Conservation (phyloP, 163 green algal species). For the Prototheca wickerhamii region DNA sequence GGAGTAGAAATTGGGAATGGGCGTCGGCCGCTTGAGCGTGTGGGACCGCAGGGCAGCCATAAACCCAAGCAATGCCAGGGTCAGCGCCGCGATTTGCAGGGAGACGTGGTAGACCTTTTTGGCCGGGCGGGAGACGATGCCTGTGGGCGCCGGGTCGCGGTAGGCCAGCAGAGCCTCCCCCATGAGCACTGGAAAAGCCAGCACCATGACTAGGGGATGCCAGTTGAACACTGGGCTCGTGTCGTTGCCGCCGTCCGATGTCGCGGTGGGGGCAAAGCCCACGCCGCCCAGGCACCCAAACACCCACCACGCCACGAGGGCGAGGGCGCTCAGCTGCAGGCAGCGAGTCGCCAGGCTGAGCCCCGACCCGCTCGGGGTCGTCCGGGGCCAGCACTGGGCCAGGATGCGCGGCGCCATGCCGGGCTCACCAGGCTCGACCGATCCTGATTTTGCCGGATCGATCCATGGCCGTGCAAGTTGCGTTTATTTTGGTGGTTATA, state of each 20-base stretch:
- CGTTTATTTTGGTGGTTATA: no score
- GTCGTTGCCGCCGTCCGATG: conserved; percentile 29
- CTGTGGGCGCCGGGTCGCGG: conserved; percentile 22
- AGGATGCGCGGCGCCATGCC: no score
- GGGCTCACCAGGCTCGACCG: no score
- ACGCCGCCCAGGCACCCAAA: conserved; percentile 34
- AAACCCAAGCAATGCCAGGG: conserved; percentile 33
- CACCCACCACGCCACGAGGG: conserved; percentile 25
- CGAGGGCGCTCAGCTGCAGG: conserved; percentile 2
- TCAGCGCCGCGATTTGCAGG: conserved; percentile 30
- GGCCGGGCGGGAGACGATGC: conserved; percentile 20
- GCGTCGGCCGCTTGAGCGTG: conserved; percentile 42
- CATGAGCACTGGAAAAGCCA: conserved; percentile 57
- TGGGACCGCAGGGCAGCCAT: conserved; percentile 49
- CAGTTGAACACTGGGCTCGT: conserved; percentile 58
- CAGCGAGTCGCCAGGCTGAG: not conserved
- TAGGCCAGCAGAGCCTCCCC: conserved; percentile 61
- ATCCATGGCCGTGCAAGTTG: no score
- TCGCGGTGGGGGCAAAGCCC: conserved; percentile 4
- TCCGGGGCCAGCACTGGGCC: no score
- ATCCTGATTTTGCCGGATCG: no score
- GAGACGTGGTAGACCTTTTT: conserved; percentile 51
- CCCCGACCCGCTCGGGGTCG: no score
- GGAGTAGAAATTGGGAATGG: conserved; percentile 60
- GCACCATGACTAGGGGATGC: conserved; percentile 50